Conservation (phyloP, 2,329 filamentous ascomycete genomes). For the Pseudodiploospora longispora region DNA sequence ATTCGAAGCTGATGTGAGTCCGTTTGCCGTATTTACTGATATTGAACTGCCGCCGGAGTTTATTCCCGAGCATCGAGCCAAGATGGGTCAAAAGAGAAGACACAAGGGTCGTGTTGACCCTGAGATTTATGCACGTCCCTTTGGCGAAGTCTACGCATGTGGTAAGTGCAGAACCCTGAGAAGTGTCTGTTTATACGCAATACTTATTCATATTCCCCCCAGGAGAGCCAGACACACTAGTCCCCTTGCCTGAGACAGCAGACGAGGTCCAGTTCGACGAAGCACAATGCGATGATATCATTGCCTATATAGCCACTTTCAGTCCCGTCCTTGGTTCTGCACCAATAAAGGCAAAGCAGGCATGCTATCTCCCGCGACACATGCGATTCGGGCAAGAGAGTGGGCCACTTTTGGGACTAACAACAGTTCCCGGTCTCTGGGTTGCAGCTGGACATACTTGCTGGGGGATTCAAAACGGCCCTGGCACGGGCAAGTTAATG, state of each 20-base stretch:
- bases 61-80: constrained; percentile 40
- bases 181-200: too few species aligned
- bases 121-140: constrained; percentile 87
- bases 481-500: constrained; percentile 75
- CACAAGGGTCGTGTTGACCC: constrained; percentile 64
- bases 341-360: constrained; percentile 67
- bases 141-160: constrained; percentile 87
- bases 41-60: constrained; percentile 66
- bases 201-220: constrained; percentile 2
- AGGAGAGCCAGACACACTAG: constrained; percentile 68
- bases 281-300: constrained; percentile 72
- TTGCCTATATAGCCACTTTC: constrained; percentile 65
- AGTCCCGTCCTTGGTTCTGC: constrained; percentile 59
- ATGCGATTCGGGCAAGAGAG: constrained; percentile 49
- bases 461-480: constrained; percentile 96
- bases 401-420: constrained; percentile 70
- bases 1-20: constrained; percentile 55
- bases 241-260: constrained; percentile 67
- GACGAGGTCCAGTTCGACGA: constrained; percentile 71
- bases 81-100: constrained; percentile 40
- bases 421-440: constrained; percentile 64
- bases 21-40: constrained; percentile 78
- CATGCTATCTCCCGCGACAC: constrained; percentile 86
- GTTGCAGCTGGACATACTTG: constrained; percentile 89
- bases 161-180: constrained; percentile 37